Base-by-base conservation (phyloP, 495 filamentous ascomycete species). In the Sabuloglossum arenarium region DNA sequence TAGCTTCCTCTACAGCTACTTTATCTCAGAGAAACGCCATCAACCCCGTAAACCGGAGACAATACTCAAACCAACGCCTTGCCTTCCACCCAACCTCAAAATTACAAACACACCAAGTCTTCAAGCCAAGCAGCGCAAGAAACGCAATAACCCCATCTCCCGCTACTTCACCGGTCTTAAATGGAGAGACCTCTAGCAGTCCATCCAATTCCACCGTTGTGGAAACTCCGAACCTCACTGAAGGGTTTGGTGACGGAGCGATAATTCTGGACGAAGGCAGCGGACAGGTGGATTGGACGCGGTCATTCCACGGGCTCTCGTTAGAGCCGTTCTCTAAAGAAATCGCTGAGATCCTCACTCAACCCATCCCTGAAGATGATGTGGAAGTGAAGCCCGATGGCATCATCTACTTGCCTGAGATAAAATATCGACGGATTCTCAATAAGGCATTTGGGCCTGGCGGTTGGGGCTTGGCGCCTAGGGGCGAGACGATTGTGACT, bases 301-400 rank as follows among this genome's bases (percentile, higher is more conserved):
- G 80, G 21, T 96, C 89, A 0, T 98, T 83, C 75, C 84, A 94
- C 68, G 91, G 91, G 0, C 77, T 97, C 27, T 85, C 82, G 16
- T 74, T 77, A 0, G 71, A 75, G 37, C 76, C 88, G 0, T 97
- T 98, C 69, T 68, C 79, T 28, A 74, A 82, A 54, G 88, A 95
- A 73, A 74, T 79, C 14, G 75, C 81, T 3, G 76, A 82, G 29
- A 70, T 88, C 5, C 69, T 98, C 51, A 75, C 87, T 56, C 75
- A 77, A 29, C 78, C 78, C 24, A 70, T 88, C 10, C 68, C 78
- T 34, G 68, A 75, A 6, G 76, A 84, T 19, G 90, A 97, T 67
- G 79, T 98, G 47, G 91, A 98, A 74, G 80, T 97, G 63, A 98
- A 98, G 72, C 84, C 86, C 27, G 91, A 98, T 69, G 91, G 91